Evolutionary conservation across 768 basidiomycete species (phyloP), one percentile per base, ranked within the genome.

Genomic region (Floccularia luteovirens): DNA sequence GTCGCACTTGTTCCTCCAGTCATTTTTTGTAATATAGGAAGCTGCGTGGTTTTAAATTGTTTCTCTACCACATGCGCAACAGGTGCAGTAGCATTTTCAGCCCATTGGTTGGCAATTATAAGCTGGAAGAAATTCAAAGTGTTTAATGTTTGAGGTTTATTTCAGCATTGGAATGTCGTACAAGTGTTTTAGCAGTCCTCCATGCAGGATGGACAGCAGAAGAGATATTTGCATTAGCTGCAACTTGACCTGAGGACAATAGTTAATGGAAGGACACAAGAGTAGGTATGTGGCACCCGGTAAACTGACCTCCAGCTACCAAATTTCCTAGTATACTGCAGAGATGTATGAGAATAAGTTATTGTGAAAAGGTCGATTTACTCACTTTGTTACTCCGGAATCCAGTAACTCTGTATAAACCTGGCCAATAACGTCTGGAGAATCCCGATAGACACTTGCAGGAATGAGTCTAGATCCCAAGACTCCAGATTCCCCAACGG

Each of bases 121-220:
- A 57, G 14, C 53, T 55, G 24, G 3, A n/a, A 19, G 5, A 14
- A 24, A 22, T 24, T 31, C 30, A 20, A 1, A 7, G 25, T 11
- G 16, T 0, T 23, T 24, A 4, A 13, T 21, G 19, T 1, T 31
- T 2, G 20, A 34, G 13, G 12, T 30, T 14, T 16, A 22, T n/a
- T 37, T 6, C 14, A 11, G 21, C 16, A 8, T 8, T 16, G n/a
- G 10, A 23, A 14, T 21, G 10, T 47, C 59, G 31, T 36, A 64
- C 64, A 39, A 62, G 64, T 21, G 57, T 53, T 47, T 66, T 64
- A 0, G 65, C 64, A 1, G 50, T 54, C 38, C 64, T 46, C 65
- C 65, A 66, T 17, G 52, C 57, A 3, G 62, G 62, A 31, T 51
- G 49, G 17, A 66, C 47, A 14, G 64, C 61, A 11, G 50, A 57